A percentile compares a stretch with the other conserved stretches of the same genome.
phyloP scores from a whole-genome alignment of 352 stramenopile genomes.

The Phytophthora fragariae region DNA sequence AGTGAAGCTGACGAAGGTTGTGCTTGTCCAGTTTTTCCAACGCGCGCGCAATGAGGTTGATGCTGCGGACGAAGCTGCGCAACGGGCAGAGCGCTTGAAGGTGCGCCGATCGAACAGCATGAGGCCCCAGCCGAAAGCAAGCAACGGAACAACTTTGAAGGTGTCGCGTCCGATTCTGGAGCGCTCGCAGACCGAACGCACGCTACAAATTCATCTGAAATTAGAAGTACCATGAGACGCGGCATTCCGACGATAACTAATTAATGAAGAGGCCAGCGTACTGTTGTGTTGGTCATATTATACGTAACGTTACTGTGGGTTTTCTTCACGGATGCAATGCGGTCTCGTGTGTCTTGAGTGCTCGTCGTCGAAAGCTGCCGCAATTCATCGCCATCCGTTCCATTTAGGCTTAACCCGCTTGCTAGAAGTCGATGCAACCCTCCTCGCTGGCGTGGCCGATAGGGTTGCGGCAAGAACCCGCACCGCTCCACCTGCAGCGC shows the following conservation, averaged over 20 bases:
- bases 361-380: conserved; percentile 1
- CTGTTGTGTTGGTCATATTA: conserved; percentile 38
- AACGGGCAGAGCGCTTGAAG: conserved; percentile 68
- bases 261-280: conserved; percentile 5
- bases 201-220: no score
- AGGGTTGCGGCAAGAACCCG: conserved; percentile 50
- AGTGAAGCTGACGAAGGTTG: conserved; percentile 2
- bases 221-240: no score
- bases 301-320: conserved; percentile 39
- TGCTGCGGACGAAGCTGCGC: conserved; percentile 59
- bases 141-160: conserved; percentile 28
- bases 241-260: conserved; percentile 29
- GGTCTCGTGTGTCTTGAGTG: conserved; percentile 2
- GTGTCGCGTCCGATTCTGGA: conserved; percentile 43
- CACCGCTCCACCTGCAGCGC: conserved; percentile 38
- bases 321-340: conserved; percentile 7
- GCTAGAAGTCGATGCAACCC: conserved; percentile 40
- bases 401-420: conserved; percentile 63
- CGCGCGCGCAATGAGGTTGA: conserved; percentile 76
- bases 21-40: conserved; percentile 59
- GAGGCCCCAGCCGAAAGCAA: conserved; percentile 29
- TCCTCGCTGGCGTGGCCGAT: conserved; percentile 32
- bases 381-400: conserved; percentile 68
- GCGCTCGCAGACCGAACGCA: conserved; percentile 33
- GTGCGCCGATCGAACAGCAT: conserved; percentile 48